These are phyloP conservation scores for Sisymbrium altissimum DNA, from an alignment of 345 rosid genomes.

Conservation along the genomic window DNA sequence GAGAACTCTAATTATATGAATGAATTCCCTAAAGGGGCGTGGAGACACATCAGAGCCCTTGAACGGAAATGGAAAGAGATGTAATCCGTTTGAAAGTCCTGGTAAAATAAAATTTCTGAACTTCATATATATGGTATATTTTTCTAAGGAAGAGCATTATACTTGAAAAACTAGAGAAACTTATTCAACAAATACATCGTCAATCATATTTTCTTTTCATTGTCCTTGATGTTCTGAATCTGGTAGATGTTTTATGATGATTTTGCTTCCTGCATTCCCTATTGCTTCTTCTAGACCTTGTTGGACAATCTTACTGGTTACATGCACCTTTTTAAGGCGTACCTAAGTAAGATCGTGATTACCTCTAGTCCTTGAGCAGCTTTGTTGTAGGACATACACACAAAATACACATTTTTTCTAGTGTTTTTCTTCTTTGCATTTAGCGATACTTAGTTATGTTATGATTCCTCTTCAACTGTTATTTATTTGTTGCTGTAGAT, in stretches of 20 bases:
- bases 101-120: not conserved
- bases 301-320: not conserved
- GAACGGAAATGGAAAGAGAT: not conserved
- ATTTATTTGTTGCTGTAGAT: not conserved
- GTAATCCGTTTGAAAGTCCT: not conserved
- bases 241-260: not conserved
- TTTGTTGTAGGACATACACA: not conserved
- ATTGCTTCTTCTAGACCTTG: not conserved
- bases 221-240: not conserved
- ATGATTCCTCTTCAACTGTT: not conserved
- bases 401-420: not conserved
- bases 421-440: not conserved
- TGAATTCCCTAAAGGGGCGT: not conserved
- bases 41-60: not conserved
- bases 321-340: constrained; percentile 3
- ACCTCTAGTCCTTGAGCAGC: not conserved
- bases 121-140: not conserved
- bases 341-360: constrained; percentile 5
- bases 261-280: not conserved
- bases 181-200: not conserved
- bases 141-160: not conserved
- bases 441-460: not conserved
- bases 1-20: not conserved
- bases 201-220: not conserved
- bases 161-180: constrained; percentile 1